These are phyloP conservation scores for Penicillium sp. DNA, from an alignment of 2,329 filamentous ascomycete species.

Conservation along the genomic window DNA sequence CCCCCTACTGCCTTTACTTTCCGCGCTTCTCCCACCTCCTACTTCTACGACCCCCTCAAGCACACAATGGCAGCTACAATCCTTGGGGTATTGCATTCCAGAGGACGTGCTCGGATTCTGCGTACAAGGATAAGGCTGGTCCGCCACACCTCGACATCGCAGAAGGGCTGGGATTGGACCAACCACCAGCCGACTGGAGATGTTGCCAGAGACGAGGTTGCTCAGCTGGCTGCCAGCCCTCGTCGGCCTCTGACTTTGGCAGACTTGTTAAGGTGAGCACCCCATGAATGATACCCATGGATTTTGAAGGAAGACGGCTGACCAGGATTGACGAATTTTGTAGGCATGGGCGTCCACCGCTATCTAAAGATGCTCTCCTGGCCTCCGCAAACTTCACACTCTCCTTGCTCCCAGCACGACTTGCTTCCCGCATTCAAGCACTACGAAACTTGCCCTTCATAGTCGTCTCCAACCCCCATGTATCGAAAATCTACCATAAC, in stretches of 20 bases:
- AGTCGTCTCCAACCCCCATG: slow-evolving; percentile 95
- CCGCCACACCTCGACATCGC: slow-evolving; percentile 24
- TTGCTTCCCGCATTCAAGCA: slow-evolving; percentile 91
- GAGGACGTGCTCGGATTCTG: slow-evolving; percentile 1
- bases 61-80: slow-evolving; percentile 12
- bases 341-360: slow-evolving; percentile 77
- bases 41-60: slow-evolving; percentile 1
- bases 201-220: slow-evolving; percentile 73
- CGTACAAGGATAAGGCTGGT: background rate
- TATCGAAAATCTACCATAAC: slow-evolving; percentile 92
- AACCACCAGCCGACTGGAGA: slow-evolving; percentile 51
- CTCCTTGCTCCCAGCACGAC: slow-evolving; percentile 83
- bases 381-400: slow-evolving; percentile 95
- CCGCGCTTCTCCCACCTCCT: slow-evolving; percentile 1
- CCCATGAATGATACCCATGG: background rate
- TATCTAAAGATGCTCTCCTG: slow-evolving; percentile 77
- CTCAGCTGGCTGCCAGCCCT: slow-evolving; percentile 72
- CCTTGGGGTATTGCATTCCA: slow-evolving; percentile 7
- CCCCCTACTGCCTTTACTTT: slow-evolving; percentile 8
- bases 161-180: slow-evolving; percentile 34
- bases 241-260: slow-evolving; percentile 81
- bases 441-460: slow-evolving; percentile 94
- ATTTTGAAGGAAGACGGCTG: background rate
- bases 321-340: background rate
- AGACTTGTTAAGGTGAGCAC: slow-evolving; percentile 79